Evolutionary conservation across 768 basidiomycete genomes (phyloP), one percentile per base, ranked within the genome.

Genomic region (Mycena galopus): DNA sequence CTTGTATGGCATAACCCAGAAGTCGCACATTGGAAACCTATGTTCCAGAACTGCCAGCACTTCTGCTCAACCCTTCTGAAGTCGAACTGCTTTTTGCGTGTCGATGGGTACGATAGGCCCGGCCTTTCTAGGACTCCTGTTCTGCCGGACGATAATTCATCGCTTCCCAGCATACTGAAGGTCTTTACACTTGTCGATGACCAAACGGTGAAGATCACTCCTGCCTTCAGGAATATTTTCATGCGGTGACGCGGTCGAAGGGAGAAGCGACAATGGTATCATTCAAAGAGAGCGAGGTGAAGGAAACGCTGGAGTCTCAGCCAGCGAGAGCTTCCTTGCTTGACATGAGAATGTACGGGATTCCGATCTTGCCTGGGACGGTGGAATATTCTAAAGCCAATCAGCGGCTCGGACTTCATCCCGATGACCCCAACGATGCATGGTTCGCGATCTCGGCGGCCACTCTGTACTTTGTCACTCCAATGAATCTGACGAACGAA

Each of bases 1-100:
- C 35, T 68, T 19, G 58, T 68, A 9, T 68, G 67, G 30, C 35
- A 58, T 30, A 47, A 68, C 21, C 57, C 67, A 60, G 37, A 68
- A 35, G 30, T 68, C 16, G 67, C 42, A 47, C 33, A 32, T 51
- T 60, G 67, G 67, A 68, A 55, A 60, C 33, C 56, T 10, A 37
- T 68, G 57, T 68, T 68, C 67, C 67, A 47, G 33, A 60, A 68
- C 55, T 68, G 67, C 30, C 67, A 68, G 67, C 56, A 68, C 42
- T 61, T 68, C 56, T 60, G 67, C 27, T 29, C 56, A 35, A 33
- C 42, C 30, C 42, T 65, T 65, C 47, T 65, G 33, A 25, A 50
- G 14, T 47, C 39, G 33, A 65, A 65, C 42, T 65, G 47, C 51
- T 65, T 65, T 53, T 53, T 65, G 33, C 64, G 64, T 30, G 42